phyloP scores from a whole-genome alignment of 768 basidiomycete genomes.

The Strobilomyces dryophilus region DNA sequence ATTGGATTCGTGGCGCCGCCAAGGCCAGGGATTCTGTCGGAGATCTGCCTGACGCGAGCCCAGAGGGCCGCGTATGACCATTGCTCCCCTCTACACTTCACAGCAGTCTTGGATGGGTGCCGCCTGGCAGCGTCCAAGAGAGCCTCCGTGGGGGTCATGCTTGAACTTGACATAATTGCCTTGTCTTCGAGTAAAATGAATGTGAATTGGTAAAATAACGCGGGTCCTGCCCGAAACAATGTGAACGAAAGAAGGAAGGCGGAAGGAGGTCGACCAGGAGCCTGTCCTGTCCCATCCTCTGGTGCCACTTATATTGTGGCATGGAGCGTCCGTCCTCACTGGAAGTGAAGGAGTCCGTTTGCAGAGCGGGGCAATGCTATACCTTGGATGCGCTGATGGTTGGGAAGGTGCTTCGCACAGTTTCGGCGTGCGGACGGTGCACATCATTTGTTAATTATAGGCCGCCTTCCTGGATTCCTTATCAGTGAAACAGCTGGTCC shows the following conservation, averaged over 20 bases:
- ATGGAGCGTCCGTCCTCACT: background rate
- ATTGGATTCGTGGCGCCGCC: conserved; percentile 15
- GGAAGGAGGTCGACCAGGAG: conserved; percentile 23
- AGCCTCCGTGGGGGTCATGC: conserved; percentile 27
- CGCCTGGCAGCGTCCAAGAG: conserved; percentile 28
- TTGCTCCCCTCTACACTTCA: conserved; percentile 16
- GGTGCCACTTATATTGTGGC: conserved; percentile 8
- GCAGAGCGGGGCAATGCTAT: background rate
- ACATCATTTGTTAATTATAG: background rate
- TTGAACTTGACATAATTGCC: conserved; percentile 12
- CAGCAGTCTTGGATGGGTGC: conserved; percentile 21
- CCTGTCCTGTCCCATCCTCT: conserved; percentile 1
- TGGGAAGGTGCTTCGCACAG: background rate
- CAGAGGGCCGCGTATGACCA: conserved; percentile 33
- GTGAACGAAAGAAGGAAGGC: background rate
- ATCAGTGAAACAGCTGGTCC: no score
- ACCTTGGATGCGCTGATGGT: background rate
- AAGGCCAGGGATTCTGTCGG: conserved; percentile 17
- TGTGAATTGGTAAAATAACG: background rate
- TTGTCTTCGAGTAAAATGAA: conserved; percentile 4
- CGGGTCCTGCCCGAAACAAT: conserved; percentile 20
- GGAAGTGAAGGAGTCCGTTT: no score
- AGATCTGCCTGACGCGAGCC: conserved; percentile 26
- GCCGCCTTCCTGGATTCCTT: no score
- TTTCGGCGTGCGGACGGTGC: background rate